Conservation (phyloP, 163 green algal genomes). For the Chlorella variabilis region DNA sequence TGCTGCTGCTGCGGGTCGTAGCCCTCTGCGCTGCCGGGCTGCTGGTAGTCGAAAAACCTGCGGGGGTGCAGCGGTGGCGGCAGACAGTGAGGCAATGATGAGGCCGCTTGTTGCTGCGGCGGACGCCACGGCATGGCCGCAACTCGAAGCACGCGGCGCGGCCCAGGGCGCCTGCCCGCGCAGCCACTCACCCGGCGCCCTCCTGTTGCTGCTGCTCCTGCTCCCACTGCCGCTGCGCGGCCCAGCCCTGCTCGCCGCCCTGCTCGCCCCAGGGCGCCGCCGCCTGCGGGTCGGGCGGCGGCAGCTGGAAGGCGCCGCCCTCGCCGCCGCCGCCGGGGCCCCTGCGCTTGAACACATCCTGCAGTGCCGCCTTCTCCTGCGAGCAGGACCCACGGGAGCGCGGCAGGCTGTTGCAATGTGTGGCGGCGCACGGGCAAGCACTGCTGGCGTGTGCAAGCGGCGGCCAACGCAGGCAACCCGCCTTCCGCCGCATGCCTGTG, state of each 20-base stretch:
- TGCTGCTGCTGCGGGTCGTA: background rate
- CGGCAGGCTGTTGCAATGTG: background rate
- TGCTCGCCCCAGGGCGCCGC: slow-evolving; percentile 1
- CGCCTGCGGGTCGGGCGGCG: background rate
- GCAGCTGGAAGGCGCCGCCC: slow-evolving; percentile 24
- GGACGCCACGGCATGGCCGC: no score
- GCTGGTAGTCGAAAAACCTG: background rate
- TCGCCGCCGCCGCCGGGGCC: background rate
- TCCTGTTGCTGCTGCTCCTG: background rate
- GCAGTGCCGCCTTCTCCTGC: slow-evolving; percentile 43
- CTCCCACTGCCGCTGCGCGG: background rate
- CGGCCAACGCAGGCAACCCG: background rate
- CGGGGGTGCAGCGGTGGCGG: background rate
- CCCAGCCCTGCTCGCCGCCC: background rate
- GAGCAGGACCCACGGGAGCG: background rate
- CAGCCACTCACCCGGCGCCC: background rate
- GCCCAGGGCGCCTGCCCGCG: no score
- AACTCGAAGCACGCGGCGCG: no score
- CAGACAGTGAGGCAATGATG: background rate
- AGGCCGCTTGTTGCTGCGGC: no score
- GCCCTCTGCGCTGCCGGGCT: background rate
- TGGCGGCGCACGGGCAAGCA: background rate
- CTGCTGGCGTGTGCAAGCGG: background rate
- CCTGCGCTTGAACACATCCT: slow-evolving; percentile 36
- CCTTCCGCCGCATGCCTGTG: background rate